These are phyloP conservation scores for Domatiomyces globalis DNA, from an alignment of 2,329 filamentous ascomycete genomes.

Conservation along the genomic window DNA sequence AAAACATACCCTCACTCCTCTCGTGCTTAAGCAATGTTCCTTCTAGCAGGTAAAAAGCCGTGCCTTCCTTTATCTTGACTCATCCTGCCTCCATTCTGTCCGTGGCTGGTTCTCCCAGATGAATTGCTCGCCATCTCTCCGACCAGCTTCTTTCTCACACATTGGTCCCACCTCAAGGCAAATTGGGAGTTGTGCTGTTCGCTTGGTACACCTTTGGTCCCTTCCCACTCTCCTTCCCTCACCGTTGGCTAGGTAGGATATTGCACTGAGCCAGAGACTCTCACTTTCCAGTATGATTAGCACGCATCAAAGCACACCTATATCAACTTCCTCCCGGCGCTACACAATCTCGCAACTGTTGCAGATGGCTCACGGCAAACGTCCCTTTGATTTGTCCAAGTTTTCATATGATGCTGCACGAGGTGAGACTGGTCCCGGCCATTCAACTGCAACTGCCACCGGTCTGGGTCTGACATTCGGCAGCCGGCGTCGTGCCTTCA, in stretches of 20 bases:
- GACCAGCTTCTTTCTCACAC: background rate
- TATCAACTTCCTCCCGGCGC: slow-evolving; percentile 8
- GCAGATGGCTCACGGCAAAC: slow-evolving; percentile 12
- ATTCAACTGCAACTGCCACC: background rate
- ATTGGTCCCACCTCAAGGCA: background rate
- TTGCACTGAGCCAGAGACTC: background rate
- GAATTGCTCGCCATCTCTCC: background rate
- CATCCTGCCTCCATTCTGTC: background rate
- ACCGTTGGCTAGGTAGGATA: background rate
- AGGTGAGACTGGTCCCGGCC: slow-evolving; percentile 8
- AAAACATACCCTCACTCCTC: background rate
- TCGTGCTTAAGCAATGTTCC: background rate
- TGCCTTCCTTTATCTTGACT: background rate
- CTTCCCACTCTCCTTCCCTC: background rate
- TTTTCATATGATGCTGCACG: slow-evolving; percentile 18
- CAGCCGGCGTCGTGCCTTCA: slow-evolving; percentile 17
- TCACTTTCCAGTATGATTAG: slow-evolving; percentile 10
- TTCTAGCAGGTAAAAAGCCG: background rate
- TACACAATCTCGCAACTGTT: slow-evolving; percentile 14
- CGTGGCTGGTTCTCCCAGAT: background rate
- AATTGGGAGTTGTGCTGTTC: background rate
- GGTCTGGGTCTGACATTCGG: slow-evolving; percentile 5
- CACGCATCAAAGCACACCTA: slow-evolving; percentile 7
- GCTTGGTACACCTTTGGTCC: background rate
- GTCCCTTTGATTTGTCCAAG: slow-evolving; percentile 17